These are phyloP conservation scores for Hysterangium stoloniferum DNA, from an alignment of 768 basidiomycete genomes.

Conservation along the genomic window DNA sequence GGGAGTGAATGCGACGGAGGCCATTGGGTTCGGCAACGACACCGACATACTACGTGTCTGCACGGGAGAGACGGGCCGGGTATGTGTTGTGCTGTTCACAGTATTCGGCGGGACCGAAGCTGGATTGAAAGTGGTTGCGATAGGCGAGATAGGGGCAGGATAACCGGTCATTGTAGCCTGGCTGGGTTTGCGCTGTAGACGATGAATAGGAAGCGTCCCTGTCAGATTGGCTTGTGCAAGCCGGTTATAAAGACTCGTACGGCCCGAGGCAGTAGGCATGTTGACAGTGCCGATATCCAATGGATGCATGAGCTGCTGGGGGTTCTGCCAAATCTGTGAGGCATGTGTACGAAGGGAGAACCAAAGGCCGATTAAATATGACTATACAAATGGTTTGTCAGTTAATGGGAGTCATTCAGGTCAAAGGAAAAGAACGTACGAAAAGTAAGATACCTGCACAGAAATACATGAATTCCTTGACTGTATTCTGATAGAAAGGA, in stretches of 20 bases:
- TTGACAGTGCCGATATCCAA: slow-evolving; percentile 45
- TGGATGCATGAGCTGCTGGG: slow-evolving; percentile 69
- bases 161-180: slow-evolving; percentile 30
- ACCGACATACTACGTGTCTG: slow-evolving; percentile 52
- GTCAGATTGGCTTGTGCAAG: slow-evolving; percentile 31
- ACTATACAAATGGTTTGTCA: slow-evolving; percentile 39
- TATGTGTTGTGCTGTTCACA: slow-evolving; percentile 15
- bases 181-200: slow-evolving; percentile 41
- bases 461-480: slow-evolving; percentile 92
- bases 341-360: slow-evolving; percentile 98
- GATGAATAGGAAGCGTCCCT: slow-evolving; percentile 18
- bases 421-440: slow-evolving; percentile 41
- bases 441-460: slow-evolving; percentile 87
- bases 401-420: background rate
- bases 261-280: slow-evolving; percentile 25
- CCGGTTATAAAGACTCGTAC: slow-evolving; percentile 61
- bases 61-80: slow-evolving; percentile 17
- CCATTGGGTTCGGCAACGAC: slow-evolving; percentile 17
- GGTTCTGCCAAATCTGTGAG: slow-evolving; percentile 98
- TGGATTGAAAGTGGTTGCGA: slow-evolving; percentile 16
- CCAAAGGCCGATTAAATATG: slow-evolving; percentile 95
- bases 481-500: slow-evolving; percentile 94
- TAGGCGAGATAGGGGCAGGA: slow-evolving; percentile 25
- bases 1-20: slow-evolving; percentile 42
- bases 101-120: slow-evolving; percentile 13